phyloP scores from a whole-genome alignment of 2,329 filamentous ascomycete genomes.

The Fusarium temperatum region DNA sequence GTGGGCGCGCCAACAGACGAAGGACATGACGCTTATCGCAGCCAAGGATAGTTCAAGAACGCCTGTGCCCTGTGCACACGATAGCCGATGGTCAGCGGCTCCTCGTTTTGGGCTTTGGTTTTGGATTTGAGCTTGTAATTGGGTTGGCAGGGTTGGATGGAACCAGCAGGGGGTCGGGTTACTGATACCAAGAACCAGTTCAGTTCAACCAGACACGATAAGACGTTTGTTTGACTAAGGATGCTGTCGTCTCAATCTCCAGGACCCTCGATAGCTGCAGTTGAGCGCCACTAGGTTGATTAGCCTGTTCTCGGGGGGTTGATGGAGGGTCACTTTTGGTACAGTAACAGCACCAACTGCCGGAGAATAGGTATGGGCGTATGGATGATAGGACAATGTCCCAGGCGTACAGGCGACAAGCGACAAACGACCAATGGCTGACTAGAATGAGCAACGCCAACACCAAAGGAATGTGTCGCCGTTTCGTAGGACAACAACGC shows the following conservation, averaged over 20 bases:
- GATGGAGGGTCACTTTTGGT: constrained; percentile 4
- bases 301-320: constrained; percentile 21
- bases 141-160: constrained; percentile 16
- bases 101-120: constrained; percentile 5
- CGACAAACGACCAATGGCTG: not conserved
- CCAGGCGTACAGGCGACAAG: not conserved
- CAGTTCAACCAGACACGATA: constrained; percentile 20
- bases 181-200: constrained; percentile 26
- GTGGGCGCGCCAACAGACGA: constrained; percentile 28
- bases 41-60: constrained; percentile 22
- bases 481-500: constrained; percentile 5
- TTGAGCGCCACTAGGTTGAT: constrained; percentile 2
- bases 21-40: constrained; percentile 42
- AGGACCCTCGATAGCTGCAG: constrained; percentile 11
- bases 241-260: constrained; percentile 8
- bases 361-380: not conserved
- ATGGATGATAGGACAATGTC: not conserved
- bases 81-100: constrained; percentile 32
- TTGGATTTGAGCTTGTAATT: constrained; percentile 19
- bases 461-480: not conserved
- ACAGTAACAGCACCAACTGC: not conserved
- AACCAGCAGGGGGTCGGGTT: constrained; percentile 21
- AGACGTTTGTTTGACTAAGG: constrained; percentile 26
- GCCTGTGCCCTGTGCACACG: constrained; percentile 27
- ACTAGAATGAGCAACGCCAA: not conserved